These are phyloP conservation scores for Flaveria floridana DNA, from an alignment of 140 eudicot genomes.

Conservation along the genomic window DNA sequence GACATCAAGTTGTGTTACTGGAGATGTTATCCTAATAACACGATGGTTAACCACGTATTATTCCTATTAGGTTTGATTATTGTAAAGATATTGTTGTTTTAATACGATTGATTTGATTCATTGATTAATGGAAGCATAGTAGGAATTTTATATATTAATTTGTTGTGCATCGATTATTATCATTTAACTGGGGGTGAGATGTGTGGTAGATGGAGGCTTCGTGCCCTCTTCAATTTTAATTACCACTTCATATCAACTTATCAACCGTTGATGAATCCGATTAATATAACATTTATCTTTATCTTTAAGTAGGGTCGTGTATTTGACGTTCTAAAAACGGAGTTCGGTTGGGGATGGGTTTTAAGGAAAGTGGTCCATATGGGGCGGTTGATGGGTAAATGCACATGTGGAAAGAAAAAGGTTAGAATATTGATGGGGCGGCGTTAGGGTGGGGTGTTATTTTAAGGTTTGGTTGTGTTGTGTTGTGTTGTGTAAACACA, in stretches of 20 bases:
- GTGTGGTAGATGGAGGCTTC: too few species aligned
- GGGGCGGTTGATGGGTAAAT: slow-evolving; percentile 28
- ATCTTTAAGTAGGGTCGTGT: too few species aligned
- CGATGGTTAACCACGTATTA: neutral
- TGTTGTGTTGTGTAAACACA: neutral
- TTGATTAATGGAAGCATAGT: slow-evolving; percentile 7
- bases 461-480: neutral
- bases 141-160: neutral
- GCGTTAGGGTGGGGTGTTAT: neutral
- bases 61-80: slow-evolving; percentile 14
- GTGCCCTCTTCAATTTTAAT: too few species aligned
- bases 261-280: too few species aligned
- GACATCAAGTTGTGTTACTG: too few species aligned
- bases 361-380: slow-evolving; percentile 17
- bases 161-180: neutral
- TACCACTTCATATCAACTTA: too few species aligned
- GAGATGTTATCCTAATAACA: too few species aligned
- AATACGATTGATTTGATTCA: slow-evolving; percentile 38
- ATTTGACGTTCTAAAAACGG: too few species aligned
- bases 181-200: too few species aligned
- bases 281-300: too few species aligned
- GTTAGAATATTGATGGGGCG: slow-evolving; percentile 16
- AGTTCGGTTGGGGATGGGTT: neutral
- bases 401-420: slow-evolving; percentile 10
- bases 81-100: slow-evolving; percentile 34